Evolutionary conservation across 2,329 filamentous ascomycete species (phyloP).

Genomic region (Penicillium sp.): DNA sequence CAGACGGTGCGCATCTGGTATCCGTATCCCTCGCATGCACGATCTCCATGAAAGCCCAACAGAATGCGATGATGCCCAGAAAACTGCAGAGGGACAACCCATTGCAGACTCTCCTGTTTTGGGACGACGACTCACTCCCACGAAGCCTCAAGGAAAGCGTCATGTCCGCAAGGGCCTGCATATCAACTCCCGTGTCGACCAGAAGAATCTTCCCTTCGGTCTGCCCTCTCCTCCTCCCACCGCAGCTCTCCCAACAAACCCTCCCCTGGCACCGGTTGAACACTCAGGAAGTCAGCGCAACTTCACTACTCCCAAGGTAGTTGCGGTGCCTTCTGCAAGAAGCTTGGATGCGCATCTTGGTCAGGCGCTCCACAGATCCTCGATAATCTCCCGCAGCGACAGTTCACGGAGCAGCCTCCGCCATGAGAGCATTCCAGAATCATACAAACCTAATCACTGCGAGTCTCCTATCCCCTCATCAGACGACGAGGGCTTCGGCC

Average conservation of each 20-base stretch:
- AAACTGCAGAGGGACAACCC: constrained; percentile 8
- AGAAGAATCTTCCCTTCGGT: constrained; percentile 21
- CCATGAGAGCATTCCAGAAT: constrained; percentile 19
- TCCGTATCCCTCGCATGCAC: constrained; percentile 16
- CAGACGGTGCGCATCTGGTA: constrained; percentile 13
- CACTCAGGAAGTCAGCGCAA: constrained; percentile 14
- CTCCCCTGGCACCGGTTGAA: constrained; percentile 12
- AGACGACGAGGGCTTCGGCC: constrained; percentile 38
- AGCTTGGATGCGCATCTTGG: constrained; percentile 10
- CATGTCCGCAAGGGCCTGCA: constrained; percentile 10
- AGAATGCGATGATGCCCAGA: background rate
- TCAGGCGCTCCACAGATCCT: constrained; percentile 12
- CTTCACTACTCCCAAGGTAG: constrained; percentile 14
- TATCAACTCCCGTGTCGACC: constrained; percentile 11
- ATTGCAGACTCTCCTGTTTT: constrained; percentile 24
- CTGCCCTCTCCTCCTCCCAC: constrained; percentile 28
- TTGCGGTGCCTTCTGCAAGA: constrained; percentile 1
- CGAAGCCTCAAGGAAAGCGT: constrained; percentile 11
- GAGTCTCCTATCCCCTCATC: constrained; percentile 41
- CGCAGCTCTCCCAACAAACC: constrained; percentile 25
- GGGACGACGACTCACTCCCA: constrained; percentile 10
- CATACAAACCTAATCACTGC: constrained; percentile 16
- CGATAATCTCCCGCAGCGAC: constrained; percentile 22
- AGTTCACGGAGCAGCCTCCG: constrained; percentile 26
- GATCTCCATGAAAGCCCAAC: constrained; percentile 12